These are phyloP conservation scores for Tremella fuciformis DNA, from an alignment of 768 basidiomycete genomes.

Conservation along the genomic window DNA sequence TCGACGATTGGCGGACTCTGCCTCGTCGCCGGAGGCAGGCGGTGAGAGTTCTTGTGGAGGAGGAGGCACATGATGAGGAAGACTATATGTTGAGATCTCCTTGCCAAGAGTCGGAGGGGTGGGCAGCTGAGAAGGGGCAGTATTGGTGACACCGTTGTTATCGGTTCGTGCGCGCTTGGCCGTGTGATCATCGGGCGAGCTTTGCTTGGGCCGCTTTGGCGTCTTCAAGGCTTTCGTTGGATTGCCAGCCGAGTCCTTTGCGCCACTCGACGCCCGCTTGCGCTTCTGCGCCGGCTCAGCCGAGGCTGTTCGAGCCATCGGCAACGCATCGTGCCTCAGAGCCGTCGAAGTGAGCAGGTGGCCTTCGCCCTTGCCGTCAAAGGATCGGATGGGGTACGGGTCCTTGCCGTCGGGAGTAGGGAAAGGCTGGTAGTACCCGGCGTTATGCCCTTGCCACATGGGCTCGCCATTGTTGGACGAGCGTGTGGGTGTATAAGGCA, in stretches of 20 bases:
- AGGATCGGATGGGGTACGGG: conserved; percentile 1
- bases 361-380: not conserved
- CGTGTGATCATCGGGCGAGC: conserved; percentile 7
- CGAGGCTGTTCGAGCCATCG: not conserved
- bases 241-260: conserved; percentile 10
- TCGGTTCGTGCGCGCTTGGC: conserved; percentile 23
- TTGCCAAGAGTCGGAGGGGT: conserved; percentile 41
- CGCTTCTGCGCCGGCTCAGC: conserved; percentile 17
- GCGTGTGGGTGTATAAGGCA: conserved; percentile 2
- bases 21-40: not conserved
- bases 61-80: conserved; percentile 16
- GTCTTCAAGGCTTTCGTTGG: conserved; percentile 22
- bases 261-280: conserved; percentile 26
- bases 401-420: conserved; percentile 6
- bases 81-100: conserved; percentile 15
- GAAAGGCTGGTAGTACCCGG: conserved; percentile 5
- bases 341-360: conserved; percentile 1
- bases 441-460: not conserved
- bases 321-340: not conserved
- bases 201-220: conserved; percentile 23
- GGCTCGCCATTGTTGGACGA: not conserved
- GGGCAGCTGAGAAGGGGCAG: conserved; percentile 28
- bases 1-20: conserved; percentile 9
- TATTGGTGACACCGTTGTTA: not conserved
- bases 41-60: not conserved